Conservation (phyloP, 2,329 filamentous ascomycete genomes). For the Trichoderma breve region DNA sequence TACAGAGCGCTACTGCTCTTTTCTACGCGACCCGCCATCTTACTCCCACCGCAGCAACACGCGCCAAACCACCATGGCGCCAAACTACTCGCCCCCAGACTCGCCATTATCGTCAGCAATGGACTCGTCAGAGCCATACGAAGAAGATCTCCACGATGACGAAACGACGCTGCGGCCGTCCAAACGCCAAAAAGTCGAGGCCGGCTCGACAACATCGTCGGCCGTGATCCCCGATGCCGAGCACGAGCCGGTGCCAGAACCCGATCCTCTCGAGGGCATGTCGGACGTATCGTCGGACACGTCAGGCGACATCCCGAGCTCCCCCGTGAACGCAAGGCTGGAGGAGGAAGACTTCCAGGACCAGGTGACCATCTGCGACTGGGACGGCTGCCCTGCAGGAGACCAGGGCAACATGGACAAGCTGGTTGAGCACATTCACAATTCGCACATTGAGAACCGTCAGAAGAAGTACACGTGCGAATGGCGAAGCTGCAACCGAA, state of each 20-base stretch:
- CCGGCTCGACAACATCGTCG: slow-evolving; percentile 46
- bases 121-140: slow-evolving; percentile 45
- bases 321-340: slow-evolving; percentile 62
- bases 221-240: slow-evolving; percentile 43
- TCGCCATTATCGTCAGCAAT: slow-evolving; percentile 48
- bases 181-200: slow-evolving; percentile 48
- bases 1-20: neutral
- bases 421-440: slow-evolving; percentile 80
- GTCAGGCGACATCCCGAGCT: slow-evolving; percentile 77
- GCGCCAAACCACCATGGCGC: slow-evolving; percentile 35
- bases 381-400: slow-evolving; percentile 70
- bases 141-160: slow-evolving; percentile 43
- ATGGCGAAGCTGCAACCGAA: slow-evolving; percentile 85
- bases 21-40: slow-evolving; percentile 5
- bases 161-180: slow-evolving; percentile 44
- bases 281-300: slow-evolving; percentile 87
- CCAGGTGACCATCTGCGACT: slow-evolving; percentile 74
- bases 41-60: neutral
- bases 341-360: slow-evolving; percentile 75
- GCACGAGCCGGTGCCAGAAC: slow-evolving; percentile 46
- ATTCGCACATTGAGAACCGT: slow-evolving; percentile 87
- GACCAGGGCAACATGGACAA: slow-evolving; percentile 79
- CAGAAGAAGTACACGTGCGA: slow-evolving; percentile 99
- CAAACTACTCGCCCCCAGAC: slow-evolving; percentile 41
- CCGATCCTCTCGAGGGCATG: slow-evolving; percentile 56